Base-by-base conservation (phyloP, 805 yeast species). In the Metschnikowia shivogae region DNA sequence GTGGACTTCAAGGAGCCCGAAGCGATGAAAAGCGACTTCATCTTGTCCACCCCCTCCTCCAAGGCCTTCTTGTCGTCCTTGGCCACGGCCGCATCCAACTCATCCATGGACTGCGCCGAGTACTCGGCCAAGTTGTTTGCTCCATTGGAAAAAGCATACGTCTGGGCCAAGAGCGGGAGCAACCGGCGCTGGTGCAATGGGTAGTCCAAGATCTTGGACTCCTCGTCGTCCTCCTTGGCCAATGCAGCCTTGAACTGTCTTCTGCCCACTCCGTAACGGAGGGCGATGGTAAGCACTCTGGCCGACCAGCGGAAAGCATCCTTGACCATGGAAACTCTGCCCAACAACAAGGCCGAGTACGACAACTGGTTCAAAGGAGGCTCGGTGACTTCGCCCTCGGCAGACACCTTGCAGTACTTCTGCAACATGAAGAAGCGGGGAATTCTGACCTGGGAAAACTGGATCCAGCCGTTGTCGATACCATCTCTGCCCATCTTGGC, bases 381-480 rank as follows among this genome's bases (percentile, higher is more conserved):
- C 56, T 80, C 77, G 29, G 74, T 74, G 47, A 86, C 95, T 40
- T 78, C 78, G 36, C 90, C 90, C 17, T 80, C 78, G n/a, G 74
- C 66, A 36, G 72, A 71, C 43, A 90, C 87, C 59, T 80, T 77
- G 43, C 89, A 79, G 67, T 83, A 89, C 64, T 83, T 86, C 65
- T 82, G 81, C 57, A 90, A 72, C 93, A 90, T 82, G 65, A 76
- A 86, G 61, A 77, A 83, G 50, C 89, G 78, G 45, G 97, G 97
- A 51, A 90, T 86, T 41, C 82, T 75, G 42, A 89, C 97, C 55
- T 83, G 75, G 40, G 86, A 74, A 68, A 86, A 90, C 68, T 89
- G 97, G 59, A 90, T 87, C 97, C 97, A 90, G 43, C 97, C 97
- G 64, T 90, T 90, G 61, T 90, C 97, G 54, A 90, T 86, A 46